Percentiles rank a stretch among this genome's conserved stretches.
These are phyloP conservation scores for Fusarium lateritium DNA, from an alignment of 2,329 filamentous ascomycete species.

Conservation along the genomic window DNA sequence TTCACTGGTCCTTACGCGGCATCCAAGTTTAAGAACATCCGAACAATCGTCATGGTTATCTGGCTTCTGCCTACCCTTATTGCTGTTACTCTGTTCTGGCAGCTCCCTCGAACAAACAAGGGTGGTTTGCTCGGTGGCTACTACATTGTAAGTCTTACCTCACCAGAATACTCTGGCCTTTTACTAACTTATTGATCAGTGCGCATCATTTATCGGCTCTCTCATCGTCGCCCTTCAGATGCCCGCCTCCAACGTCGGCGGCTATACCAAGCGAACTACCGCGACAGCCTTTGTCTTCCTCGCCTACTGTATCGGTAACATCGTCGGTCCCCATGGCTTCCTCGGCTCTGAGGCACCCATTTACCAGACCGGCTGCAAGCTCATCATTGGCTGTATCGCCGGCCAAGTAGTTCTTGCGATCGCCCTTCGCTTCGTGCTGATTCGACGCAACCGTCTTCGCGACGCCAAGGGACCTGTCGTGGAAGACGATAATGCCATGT, in stretches of 20 bases:
- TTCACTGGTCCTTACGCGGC: slow-evolving; percentile 67
- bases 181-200: slow-evolving; percentile 16
- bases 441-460: slow-evolving; percentile 46
- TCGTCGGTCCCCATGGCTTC: slow-evolving; percentile 56
- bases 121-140: slow-evolving; percentile 66
- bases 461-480: slow-evolving; percentile 42
- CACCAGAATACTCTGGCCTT: accelerated
- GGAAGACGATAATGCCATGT: slow-evolving; percentile 36
- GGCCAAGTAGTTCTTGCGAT: slow-evolving; percentile 42
- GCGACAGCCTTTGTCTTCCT: slow-evolving; percentile 64
- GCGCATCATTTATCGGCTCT: slow-evolving; percentile 64
- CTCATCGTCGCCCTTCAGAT: slow-evolving; percentile 70
- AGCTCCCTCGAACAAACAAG: slow-evolving; percentile 59
- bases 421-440: slow-evolving; percentile 40
- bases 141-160: slow-evolving; percentile 58
- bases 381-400: slow-evolving; percentile 46
- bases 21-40: slow-evolving; percentile 63
- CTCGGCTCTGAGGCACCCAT: slow-evolving; percentile 61
- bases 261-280: slow-evolving; percentile 64
- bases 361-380: slow-evolving; percentile 67
- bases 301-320: slow-evolving; percentile 56
- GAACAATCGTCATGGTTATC: slow-evolving; percentile 66
- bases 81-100: slow-evolving; percentile 65
- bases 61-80: slow-evolving; percentile 67
- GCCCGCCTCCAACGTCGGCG: slow-evolving; percentile 64